Evolutionary conservation across 2,329 filamentous ascomycete genomes (phyloP), one percentile per base, ranked within the genome.

Genomic region (Aspergillus uvarum): DNA sequence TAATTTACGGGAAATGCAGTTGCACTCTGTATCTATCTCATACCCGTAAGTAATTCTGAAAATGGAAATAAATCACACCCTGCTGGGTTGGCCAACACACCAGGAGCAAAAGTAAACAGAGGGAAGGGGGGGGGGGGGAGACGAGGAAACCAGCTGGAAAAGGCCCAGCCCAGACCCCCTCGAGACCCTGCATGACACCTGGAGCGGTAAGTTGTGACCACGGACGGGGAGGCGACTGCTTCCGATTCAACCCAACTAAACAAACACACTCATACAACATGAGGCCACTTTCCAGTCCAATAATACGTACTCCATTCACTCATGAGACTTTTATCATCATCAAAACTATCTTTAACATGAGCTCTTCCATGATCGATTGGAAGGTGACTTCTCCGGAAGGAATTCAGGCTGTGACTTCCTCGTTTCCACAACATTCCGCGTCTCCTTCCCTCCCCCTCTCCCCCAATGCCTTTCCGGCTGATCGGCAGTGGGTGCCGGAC

Each of bases 401-500:
- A 8, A 2, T 29, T 29, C 3, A 29, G 7, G 26, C 0, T 8
- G 7, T 29, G 26, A 8, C 26, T 29, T 8, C 7, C 7, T 19
- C 14, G 16, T 44, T 44, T 44, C 38, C 16, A n/a, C 38, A 7
- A 44, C 38, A 44, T 44, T 44, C 38, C 16, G 38, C 32, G 32
- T 14, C 32, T 35, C 32, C 32, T 35, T 10, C 38, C 16, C 38
- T 6, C n/a, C 16, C 2, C 38, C 38, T 10, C 11, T 4, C 16
- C 3, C 8, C 16, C 2, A 42, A 48, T 49, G n/a, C 26, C 21
- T n/a, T 51, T 31, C 42, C 55, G 49, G 47, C 47, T 51, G 55
- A 57, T 57, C 55, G 55, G 55, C 55, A 35, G 21, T 24, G 24
- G 19, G 5, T 57, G 55, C 29, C 47, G 55, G 55, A 42, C 47